phyloP scores from a whole-genome alignment of 176 grass and related monocot genomes.

The Oryza punctata region DNA sequence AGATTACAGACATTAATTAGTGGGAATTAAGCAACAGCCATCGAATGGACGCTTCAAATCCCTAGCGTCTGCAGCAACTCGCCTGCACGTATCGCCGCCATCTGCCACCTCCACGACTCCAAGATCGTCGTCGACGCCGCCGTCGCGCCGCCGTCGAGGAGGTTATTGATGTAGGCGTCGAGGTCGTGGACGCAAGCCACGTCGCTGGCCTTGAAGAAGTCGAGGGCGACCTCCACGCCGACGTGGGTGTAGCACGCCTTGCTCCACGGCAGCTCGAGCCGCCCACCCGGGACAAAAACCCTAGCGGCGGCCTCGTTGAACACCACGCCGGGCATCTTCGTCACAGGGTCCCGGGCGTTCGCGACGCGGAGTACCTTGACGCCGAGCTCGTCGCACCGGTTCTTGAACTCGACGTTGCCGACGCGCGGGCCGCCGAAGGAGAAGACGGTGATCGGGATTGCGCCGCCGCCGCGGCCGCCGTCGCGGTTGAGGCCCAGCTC shows the following conservation, averaged over 20 bases:
- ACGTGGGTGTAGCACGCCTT: constrained; percentile 73
- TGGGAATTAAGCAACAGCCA: background rate
- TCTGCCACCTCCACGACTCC: constrained; percentile 52
- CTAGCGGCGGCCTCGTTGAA: constrained; percentile 55
- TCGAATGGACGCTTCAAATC: constrained; percentile 21
- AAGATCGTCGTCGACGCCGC: background rate
- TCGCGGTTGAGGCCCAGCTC: constrained; percentile 62
- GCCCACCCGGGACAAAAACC: constrained; percentile 20
- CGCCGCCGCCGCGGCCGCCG: background rate
- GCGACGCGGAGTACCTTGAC: constrained; percentile 72
- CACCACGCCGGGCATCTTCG: constrained; percentile 67
- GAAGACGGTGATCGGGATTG: constrained; percentile 64
- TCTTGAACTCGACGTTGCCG: constrained; percentile 67
- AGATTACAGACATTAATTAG: too few relatives aligned
- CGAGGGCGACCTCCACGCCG: constrained; percentile 57
- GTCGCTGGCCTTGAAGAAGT: constrained; percentile 65
- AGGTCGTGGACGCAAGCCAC: constrained; percentile 62
- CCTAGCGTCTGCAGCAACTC: constrained; percentile 54
- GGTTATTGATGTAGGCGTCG: constrained; percentile 54
- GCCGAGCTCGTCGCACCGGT: constrained; percentile 65
- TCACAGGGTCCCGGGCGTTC: constrained; percentile 67
- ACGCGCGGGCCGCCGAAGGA: constrained; percentile 74
- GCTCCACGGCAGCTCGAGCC: constrained; percentile 60
- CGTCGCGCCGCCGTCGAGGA: constrained; percentile 11
- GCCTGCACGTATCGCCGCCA: constrained; percentile 35